A percentile compares a stretch with the other conserved stretches of the same genome.
These are phyloP conservation scores for Colletotrichum neosansevieriae DNA, from an alignment of 2,329 filamentous ascomycete genomes.

Conservation along the genomic window DNA sequence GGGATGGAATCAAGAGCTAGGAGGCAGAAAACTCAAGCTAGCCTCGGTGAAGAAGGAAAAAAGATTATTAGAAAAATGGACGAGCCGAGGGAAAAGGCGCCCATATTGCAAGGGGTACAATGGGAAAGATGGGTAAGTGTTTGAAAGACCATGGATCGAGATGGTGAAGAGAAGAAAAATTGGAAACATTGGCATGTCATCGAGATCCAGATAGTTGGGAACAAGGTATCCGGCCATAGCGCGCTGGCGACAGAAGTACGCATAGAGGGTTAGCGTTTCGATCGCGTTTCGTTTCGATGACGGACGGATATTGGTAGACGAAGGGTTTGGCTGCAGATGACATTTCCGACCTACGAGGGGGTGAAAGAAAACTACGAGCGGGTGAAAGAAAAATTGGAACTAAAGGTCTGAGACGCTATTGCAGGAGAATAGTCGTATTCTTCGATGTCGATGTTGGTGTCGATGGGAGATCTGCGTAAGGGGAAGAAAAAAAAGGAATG, in stretches of 20 bases:
- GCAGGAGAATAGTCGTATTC: not conserved
- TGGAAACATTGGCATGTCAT: slow-evolving; percentile 29
- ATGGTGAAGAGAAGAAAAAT: not conserved
- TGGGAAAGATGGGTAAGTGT: slow-evolving; percentile 12
- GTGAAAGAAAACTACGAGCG: no score
- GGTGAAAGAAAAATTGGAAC: not conserved
- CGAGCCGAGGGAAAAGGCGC: no score
- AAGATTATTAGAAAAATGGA: not conserved
- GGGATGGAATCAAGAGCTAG: slow-evolving; percentile 5
- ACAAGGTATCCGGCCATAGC: not conserved
- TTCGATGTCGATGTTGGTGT: slow-evolving; percentile 3
- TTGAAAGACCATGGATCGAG: slow-evolving; percentile 10
- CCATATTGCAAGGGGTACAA: no score
- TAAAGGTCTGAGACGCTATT: slow-evolving; percentile 1
- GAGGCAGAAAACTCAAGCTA: not conserved
- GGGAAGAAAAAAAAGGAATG: not conserved
- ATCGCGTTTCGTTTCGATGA: slow-evolving; percentile 35
- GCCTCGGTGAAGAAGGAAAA: not conserved
- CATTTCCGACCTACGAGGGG: not conserved
- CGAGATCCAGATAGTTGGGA: slow-evolving; percentile 23
- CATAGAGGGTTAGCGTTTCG: slow-evolving; percentile 21
- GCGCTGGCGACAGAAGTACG: not conserved
- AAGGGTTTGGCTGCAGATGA: not conserved
- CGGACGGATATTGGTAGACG: not conserved
- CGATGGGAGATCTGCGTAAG: not conserved